Base-by-base conservation (phyloP, 345 rosid genomes). In the Eucalyptus regnans region DNA sequence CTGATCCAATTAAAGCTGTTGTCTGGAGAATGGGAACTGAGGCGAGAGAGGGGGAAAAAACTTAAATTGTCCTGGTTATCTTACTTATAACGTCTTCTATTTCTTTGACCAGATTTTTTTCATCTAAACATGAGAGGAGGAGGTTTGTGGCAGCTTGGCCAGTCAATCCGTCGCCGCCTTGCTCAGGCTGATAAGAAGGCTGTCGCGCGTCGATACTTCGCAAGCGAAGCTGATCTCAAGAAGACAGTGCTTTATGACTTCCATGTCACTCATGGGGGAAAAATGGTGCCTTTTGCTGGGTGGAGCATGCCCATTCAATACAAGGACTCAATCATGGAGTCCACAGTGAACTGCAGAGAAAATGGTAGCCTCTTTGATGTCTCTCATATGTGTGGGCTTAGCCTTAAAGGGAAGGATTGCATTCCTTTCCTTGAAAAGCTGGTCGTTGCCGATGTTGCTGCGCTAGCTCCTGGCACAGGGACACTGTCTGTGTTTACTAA, bases 271-370 rank as follows among this genome's bases (percentile, higher is more conserved):
- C 68, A 96, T 90, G 99, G 98, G 12, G 99, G 94, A 88, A 98
- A 98, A 94, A 98, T 97, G 99, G 99, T 96, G 83, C 99, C 99
- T 33, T 98, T 98, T 88, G 99, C 99, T 84, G 99, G 99, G 87
- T 98, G 99, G 99, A 94, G 99, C 93, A 98, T 98, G 99, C 99
- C 99, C 16, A 96, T 98, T 90, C 99, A 97, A 91, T 98, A 97
- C 95, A 98, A 96, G 92, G 99, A 96, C 88, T 98, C 99, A 1
- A 97, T 98, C 92, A 98, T 98, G 93, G 99, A 98, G 92, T 98
- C 99, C 7, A 95, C 99, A 5, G 93, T 96, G 86, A 98, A 98
- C 90, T 98, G 99, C 91, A 96, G 99, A 89, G 90, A 94, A 87
- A 96, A 97, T 86, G 99, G 99, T 81, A 90, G 96, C 89, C 95